These are phyloP conservation scores for Aspergillus diversus DNA, from an alignment of 495 filamentous ascomycete species.

Conservation along the genomic window DNA sequence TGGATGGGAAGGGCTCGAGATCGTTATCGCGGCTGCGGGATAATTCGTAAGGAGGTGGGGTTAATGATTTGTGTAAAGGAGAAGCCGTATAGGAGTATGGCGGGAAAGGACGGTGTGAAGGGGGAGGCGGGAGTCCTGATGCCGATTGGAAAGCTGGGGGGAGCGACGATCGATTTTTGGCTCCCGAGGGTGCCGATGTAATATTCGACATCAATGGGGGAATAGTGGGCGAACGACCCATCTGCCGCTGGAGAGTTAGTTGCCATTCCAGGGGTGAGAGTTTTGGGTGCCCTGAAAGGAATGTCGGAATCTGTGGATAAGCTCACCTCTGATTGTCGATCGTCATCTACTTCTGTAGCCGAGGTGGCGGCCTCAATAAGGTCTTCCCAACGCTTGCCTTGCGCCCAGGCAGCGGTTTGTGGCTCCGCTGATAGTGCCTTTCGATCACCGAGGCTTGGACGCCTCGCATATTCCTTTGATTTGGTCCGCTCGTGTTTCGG, in stretches of 20 bases:
- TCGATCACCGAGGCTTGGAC: slow-evolving; percentile 72
- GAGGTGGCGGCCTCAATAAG: slow-evolving; percentile 89
- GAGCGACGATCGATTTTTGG: slow-evolving; percentile 72
- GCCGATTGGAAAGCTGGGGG: slow-evolving; percentile 62
- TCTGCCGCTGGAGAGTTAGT: slow-evolving; percentile 22
- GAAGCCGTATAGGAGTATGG: slow-evolving; percentile 82
- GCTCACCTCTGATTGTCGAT: slow-evolving; percentile 66
- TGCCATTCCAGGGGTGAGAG: not conserved
- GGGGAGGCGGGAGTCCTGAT: slow-evolving; percentile 38
- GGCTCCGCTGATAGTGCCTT: slow-evolving; percentile 88
- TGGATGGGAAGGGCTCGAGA: slow-evolving; percentile 79
- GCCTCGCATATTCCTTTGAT: slow-evolving; percentile 68
- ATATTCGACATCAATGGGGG: slow-evolving; percentile 46
- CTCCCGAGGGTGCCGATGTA: slow-evolving; percentile 41
- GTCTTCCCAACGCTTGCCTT: slow-evolving; percentile 92
- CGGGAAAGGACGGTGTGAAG: slow-evolving; percentile 55
- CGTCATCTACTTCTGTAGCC: slow-evolving; percentile 84
- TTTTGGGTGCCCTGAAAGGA: not conserved
- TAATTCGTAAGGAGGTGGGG: slow-evolving; percentile 72
- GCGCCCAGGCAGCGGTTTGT: slow-evolving; percentile 64
- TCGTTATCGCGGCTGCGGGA: slow-evolving; percentile 57
- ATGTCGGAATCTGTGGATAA: not conserved
- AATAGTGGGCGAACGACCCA: slow-evolving; percentile 70
- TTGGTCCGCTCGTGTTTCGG: slow-evolving; percentile 76
- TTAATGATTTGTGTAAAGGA: slow-evolving; percentile 82